Evolutionary conservation across 805 yeast genomes (phyloP).

Genomic region (Ogataea degrootiae): DNA sequence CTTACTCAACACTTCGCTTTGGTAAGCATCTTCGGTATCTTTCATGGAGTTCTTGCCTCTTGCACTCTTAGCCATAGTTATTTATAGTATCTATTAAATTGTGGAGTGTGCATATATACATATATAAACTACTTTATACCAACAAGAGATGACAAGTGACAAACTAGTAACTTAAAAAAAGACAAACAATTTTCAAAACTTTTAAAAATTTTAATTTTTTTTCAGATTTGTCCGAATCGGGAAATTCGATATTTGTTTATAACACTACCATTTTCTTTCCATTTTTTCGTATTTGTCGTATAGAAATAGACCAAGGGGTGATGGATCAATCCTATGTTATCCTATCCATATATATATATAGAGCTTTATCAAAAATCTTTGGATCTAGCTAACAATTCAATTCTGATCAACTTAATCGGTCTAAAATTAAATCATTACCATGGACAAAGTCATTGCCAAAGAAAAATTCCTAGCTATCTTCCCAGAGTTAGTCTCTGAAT

Average conservation of each 20-base stretch:
- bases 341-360: too few relatives aligned
- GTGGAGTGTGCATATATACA: background rate
- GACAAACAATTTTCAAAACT: constrained; percentile 6
- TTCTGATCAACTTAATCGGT: background rate
- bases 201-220: background rate
- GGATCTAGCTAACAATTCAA: too few relatives aligned
- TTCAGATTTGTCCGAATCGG: too few relatives aligned
- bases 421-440: constrained; percentile 2
- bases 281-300: too few relatives aligned
- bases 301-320: too few relatives aligned
- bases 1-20: constrained; percentile 51
- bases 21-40: constrained; percentile 33
- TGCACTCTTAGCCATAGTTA: constrained; percentile 13
- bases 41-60: constrained; percentile 11
- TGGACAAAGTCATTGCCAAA: constrained; percentile 39
- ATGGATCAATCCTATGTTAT: too few relatives aligned
- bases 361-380: too few relatives aligned
- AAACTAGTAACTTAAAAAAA: constrained; percentile 27
- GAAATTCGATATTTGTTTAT: too few relatives aligned
- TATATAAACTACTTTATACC: background rate
- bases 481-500: constrained; percentile 73
- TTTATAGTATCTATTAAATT: background rate
- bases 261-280: too few relatives aligned
- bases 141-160: background rate
- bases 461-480: constrained; percentile 61